These are phyloP conservation scores for Fraxinus latifolia DNA, from an alignment of 305 asterid species.

Conservation along the genomic window DNA sequence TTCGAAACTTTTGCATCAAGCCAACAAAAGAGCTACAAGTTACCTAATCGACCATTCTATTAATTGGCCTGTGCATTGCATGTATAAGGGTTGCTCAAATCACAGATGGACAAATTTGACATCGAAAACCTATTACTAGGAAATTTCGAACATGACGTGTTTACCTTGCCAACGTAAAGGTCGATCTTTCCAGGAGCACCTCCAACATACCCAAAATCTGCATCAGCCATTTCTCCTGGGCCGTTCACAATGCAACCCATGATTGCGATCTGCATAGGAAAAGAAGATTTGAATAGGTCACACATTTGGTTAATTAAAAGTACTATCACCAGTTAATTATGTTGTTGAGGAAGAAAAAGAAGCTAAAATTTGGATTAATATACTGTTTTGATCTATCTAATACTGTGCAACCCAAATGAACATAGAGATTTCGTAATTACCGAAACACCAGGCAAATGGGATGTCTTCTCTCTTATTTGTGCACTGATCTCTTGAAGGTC, in stretches of 20 bases:
- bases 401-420: background rate
- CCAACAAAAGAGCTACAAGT: background rate
- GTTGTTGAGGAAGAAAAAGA: background rate
- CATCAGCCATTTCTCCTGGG: slow-evolving; percentile 99
- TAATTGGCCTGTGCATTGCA: background rate
- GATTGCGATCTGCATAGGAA: slow-evolving; percentile 71
- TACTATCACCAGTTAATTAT: background rate
- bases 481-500: slow-evolving; percentile 99
- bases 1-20: background rate
- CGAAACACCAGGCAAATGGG: slow-evolving; percentile 98
- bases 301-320: background rate
- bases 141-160: background rate
- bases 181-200: slow-evolving; percentile 99
- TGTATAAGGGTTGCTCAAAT: background rate
- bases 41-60: background rate
- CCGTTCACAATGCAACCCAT: slow-evolving; percentile 99
- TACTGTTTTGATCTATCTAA: background rate
- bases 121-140: background rate
- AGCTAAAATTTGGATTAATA: background rate
- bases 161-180: slow-evolving; percentile 96
- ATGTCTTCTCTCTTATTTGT: slow-evolving; percentile 89
- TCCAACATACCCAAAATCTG: slow-evolving; percentile 98
- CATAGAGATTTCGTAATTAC: slow-evolving; percentile 39
- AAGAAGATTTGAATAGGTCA: background rate
- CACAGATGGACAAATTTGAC: background rate